These are phyloP conservation scores for Entophlyctis luteolus DNA, from an alignment of 192 early-diverging fungal genomes.

Conservation along the genomic window DNA sequence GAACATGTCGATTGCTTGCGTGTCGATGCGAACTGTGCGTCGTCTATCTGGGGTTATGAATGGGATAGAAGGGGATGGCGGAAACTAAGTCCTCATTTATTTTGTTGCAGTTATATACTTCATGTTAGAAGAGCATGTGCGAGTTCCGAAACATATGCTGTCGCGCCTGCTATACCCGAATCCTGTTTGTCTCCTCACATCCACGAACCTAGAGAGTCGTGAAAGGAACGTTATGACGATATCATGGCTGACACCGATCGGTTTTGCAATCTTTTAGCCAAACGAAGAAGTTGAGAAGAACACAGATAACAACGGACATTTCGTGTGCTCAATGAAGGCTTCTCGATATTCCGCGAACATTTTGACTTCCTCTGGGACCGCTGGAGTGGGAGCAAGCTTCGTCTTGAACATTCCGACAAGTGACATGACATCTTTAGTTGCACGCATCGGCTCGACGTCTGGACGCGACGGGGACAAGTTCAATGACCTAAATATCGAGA, in stretches of 20 bases:
- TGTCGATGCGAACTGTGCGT: too few species aligned
- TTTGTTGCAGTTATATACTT: too few species aligned
- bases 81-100: too few species aligned
- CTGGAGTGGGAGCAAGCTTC: not conserved
- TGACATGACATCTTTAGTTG: constrained; percentile 23
- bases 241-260: constrained; percentile 39
- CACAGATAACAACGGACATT: constrained; percentile 40
- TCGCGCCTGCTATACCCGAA: constrained; percentile 39
- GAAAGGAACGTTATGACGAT: constrained; percentile 43
- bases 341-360: constrained; percentile 25
- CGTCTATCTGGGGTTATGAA: too few species aligned
- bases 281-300: too few species aligned
- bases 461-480: constrained; percentile 28
- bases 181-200: constrained; percentile 40
- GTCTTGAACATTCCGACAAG: constrained; percentile 32
- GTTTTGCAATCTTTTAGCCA: too few species aligned
- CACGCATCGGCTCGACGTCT: constrained; percentile 26
- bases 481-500: constrained; percentile 1
- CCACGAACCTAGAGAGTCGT: not conserved
- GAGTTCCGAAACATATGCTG: constrained; percentile 39
- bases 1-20: too few species aligned
- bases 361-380: not conserved
- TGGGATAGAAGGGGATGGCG: too few species aligned
- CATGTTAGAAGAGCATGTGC: too few species aligned
- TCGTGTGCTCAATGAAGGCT: constrained; percentile 37